phyloP scores from a whole-genome alignment of 2,329 filamentous ascomycete genomes.

The Herpotrichia juniperi region DNA sequence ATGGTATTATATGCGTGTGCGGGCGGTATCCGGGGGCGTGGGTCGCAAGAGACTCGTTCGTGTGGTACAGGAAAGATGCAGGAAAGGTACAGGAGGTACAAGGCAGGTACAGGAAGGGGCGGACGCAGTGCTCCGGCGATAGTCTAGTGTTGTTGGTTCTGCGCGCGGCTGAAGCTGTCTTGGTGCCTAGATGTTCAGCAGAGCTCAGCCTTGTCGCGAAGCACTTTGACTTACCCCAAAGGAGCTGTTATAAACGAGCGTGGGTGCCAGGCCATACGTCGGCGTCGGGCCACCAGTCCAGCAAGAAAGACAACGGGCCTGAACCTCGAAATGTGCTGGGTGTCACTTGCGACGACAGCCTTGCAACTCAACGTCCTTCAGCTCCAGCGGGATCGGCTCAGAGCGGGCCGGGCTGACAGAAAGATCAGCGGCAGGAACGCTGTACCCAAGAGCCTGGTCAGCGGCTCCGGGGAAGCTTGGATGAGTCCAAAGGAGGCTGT shows the following conservation, averaged over 20 bases:
- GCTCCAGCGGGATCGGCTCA: conserved; percentile 4
- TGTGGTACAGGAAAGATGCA: neutral
- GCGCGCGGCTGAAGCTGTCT: conserved; percentile 7
- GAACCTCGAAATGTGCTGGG: neutral
- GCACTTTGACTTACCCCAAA: neutral
- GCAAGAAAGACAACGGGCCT: neutral
- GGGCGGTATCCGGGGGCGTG: neutral
- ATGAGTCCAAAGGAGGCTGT: neutral
- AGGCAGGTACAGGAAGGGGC: neutral
- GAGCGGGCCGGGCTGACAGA: conserved; percentile 9
- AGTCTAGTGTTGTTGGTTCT: neutral
- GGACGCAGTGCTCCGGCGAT: neutral
- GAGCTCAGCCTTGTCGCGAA: conserved; percentile 11
- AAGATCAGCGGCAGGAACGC: neutral
- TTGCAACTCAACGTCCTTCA: neutral
- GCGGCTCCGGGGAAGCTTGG: conserved; percentile 5
- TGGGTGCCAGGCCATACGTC: too few relatives aligned
- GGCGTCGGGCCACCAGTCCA: neutral
- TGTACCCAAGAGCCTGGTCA: conserved; percentile 8
- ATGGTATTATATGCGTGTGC: neutral
- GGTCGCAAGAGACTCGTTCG: neutral
- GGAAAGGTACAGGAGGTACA: neutral
- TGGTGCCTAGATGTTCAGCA: conserved; percentile 8
- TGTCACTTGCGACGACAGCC: neutral
- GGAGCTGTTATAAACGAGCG: neutral